These are phyloP conservation scores for Botryotinia calthae DNA, from an alignment of 2,329 filamentous ascomycete genomes.

Conservation along the genomic window DNA sequence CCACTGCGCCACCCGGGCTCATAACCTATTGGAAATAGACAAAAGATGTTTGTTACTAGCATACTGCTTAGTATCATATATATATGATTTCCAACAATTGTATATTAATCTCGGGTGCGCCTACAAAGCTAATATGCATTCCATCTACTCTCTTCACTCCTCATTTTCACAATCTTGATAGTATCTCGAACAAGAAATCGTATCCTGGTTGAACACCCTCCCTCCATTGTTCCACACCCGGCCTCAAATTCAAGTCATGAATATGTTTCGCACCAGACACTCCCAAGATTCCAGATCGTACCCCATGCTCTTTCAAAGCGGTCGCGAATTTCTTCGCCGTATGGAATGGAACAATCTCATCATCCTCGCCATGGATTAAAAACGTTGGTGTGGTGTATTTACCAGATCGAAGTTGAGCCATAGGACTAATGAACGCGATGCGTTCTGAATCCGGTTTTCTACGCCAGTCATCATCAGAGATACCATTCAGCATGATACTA, in stretches of 20 bases:
- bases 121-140: neutral
- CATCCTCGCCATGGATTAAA: conserved; percentile 11
- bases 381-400: conserved; percentile 6
- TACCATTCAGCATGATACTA: conserved; percentile 5
- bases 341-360: neutral
- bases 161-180: neutral
- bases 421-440: neutral
- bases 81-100: no score
- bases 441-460: neutral
- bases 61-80: no score
- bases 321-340: neutral
- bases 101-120: no score
- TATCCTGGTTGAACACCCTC: conserved; percentile 1
- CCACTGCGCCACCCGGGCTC: no score
- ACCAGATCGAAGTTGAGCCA: conserved; percentile 9
- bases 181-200: neutral
- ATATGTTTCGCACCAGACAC: neutral
- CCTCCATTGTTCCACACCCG: conserved; percentile 4
- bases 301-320: neutral
- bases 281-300: neutral
- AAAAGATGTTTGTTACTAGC: no score
- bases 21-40: no score
- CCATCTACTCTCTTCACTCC: neutral
- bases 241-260: conserved; percentile 2
- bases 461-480: neutral